phyloP scores from a whole-genome alignment of 2,329 filamentous ascomycete genomes.

The Fusarium siculi region DNA sequence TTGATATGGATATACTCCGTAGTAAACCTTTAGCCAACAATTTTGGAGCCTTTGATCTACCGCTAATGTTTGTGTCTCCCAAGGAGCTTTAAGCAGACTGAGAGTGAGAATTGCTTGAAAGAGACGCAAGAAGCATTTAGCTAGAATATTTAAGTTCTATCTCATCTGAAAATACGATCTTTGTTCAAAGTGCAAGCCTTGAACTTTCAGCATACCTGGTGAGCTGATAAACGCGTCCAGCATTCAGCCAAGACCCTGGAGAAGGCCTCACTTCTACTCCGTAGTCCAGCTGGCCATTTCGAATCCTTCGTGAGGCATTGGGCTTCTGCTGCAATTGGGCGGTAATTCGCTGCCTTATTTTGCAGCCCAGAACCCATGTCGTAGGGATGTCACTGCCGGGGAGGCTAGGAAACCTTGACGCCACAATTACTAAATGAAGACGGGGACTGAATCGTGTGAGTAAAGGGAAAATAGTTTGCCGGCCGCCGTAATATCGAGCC shows the following conservation, averaged over 20 bases:
- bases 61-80: background rate
- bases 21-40: background rate
- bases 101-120: rapidly evolving
- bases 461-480: background rate
- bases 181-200: background rate
- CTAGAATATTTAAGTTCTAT: background rate
- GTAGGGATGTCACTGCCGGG: background rate
- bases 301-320: background rate
- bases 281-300: background rate
- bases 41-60: too few species aligned
- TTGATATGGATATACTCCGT: background rate
- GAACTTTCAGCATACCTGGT: too few species aligned
- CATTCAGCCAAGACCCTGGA: background rate
- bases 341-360: background rate
- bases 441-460: background rate
- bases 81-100: background rate
- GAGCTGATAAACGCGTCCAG: background rate
- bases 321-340: background rate
- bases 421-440: background rate
- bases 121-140: background rate
- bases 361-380: background rate
- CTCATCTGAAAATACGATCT: background rate
- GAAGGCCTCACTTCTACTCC: background rate
- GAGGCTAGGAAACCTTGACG: background rate
- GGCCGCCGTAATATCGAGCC: background rate